phyloP scores from a whole-genome alignment of 1,284 basidiomycete genomes.

The Rhizoctonia solani region DNA sequence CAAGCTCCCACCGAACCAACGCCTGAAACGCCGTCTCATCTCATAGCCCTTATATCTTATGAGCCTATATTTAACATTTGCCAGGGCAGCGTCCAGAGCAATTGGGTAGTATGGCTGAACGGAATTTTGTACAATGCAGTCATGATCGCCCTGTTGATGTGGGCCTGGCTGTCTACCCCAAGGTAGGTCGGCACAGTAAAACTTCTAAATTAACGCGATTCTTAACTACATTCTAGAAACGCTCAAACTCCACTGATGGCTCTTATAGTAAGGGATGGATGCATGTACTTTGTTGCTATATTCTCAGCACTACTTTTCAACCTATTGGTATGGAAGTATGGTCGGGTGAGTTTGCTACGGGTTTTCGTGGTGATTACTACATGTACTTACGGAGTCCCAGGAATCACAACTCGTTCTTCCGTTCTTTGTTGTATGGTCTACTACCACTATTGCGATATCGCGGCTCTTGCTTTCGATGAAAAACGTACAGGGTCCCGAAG shows the following conservation, averaged over 20 bases:
- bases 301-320: constrained; percentile 29
- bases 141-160: constrained; percentile 13
- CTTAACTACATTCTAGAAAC: not conserved
- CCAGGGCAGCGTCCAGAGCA: constrained; percentile 1
- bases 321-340: constrained; percentile 28
- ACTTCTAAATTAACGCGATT: not conserved
- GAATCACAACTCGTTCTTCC: constrained; percentile 13
- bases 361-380: not conserved
- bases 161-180: constrained; percentile 31
- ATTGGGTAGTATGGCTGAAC: constrained; percentile 29
- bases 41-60: not conserved
- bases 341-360: constrained; percentile 23
- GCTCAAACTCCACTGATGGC: constrained; percentile 28
- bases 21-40: not conserved
- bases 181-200: not conserved
- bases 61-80: constrained; percentile 20
- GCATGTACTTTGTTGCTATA: constrained; percentile 24
- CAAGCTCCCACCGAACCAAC: not conserved
- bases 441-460: constrained; percentile 19
- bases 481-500: constrained; percentile 26
- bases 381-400: not conserved
- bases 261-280: constrained; percentile 21
- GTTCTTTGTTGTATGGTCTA: constrained; percentile 20
- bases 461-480: constrained; percentile 20
- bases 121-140: constrained; percentile 24